A percentile compares a stretch with the other conserved stretches of the same genome.
Conservation (phyloP, 2,329 filamentous ascomycete species). For the Plectosphaerella plurivora region DNA sequence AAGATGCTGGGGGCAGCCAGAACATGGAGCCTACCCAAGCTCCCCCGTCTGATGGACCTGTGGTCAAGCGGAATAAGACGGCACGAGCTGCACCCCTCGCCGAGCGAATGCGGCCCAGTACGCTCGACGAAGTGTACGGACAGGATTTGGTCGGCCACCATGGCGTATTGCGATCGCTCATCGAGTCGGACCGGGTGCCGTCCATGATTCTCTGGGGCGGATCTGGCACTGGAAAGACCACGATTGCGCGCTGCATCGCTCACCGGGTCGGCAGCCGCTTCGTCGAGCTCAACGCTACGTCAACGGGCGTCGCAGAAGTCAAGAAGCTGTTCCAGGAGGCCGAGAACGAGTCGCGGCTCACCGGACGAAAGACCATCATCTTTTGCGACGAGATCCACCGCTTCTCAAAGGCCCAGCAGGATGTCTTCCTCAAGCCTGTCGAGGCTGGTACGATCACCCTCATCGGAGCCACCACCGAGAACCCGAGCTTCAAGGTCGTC, state of each 20-base stretch:
- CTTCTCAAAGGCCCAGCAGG: conserved; percentile 88
- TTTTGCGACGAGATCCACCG: conserved; percentile 97
- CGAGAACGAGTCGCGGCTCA: conserved; percentile 71
- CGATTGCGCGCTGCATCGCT: conserved; percentile 88
- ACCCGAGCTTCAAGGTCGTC: conserved; percentile 91
- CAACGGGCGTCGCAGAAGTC: conserved; percentile 80
- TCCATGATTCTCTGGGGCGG: conserved; percentile 94
- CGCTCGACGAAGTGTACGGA: conserved; percentile 80
- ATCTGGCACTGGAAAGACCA: conserved; percentile 80
- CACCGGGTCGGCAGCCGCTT: conserved; percentile 78
- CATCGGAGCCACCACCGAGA: conserved; percentile 95
- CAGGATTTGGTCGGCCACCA: conserved; percentile 84
- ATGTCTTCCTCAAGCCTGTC: conserved; percentile 89
- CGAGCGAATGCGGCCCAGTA: conserved; percentile 85
- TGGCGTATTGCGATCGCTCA: conserved; percentile 81
- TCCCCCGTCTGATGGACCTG: conserved; percentile 24
- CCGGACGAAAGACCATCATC: conserved; percentile 87
- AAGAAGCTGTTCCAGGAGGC: conserved; percentile 90
- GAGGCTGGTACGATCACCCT: conserved; percentile 87
- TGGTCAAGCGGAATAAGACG: conserved; percentile 62
- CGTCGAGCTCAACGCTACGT: conserved; percentile 93
- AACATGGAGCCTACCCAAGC: background rate
- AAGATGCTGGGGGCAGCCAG: background rate
- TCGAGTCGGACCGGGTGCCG: conserved; percentile 80
- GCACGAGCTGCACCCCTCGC: conserved; percentile 77